Evolutionary conservation across 768 basidiomycete species (phyloP), one percentile per base, ranked within the genome.

Genomic region (Trametes coccinea): DNA sequence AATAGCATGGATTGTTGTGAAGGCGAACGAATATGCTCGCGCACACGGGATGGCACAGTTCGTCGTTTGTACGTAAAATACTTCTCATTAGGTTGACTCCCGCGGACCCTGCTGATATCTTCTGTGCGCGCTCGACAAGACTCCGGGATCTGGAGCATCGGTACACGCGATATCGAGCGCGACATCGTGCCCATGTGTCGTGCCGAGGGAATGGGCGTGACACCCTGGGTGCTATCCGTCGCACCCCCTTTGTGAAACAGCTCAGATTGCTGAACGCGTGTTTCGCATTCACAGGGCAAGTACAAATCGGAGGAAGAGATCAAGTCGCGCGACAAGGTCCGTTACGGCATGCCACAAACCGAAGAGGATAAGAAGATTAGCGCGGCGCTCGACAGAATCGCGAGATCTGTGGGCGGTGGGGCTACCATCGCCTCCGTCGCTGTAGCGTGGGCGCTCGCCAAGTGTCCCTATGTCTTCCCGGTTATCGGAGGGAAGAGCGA

Each of bases 361-460:
- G 69, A 39, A 4, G 48, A 72, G 1, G 63, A 70, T 11, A 61
- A 67, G 56, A 73, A 71, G 22, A 67, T 82, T 17, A 75, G 75
- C 48, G 61, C 69, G 4, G 82, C 77, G 0, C 70, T 84, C 17
- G 80, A 80, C 64, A 77, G 79, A 53, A 77, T 85, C 13, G 82
- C 83, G 2, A 64, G 65, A 9, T 80, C 84, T 65, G 73, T 83
- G 5, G 82, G 82, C 0, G 75, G 27, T 9, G 56, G 48, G 45
- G 41, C 13, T 3, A 22, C 27, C 4, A 27, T 61, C 41, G 45
- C 33, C 29, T n/a, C 39, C 5, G n/a, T 34, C 33, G 56, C 27
- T 4, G 39, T 70, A 67, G 60, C 55, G 9, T 62, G 71, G 78
- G 40, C 51, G 8, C 39, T 37, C 61, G 33, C 31, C 16, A 62